Base-by-base conservation (phyloP, 2,329 filamentous ascomycete genomes). In the Exophiala spinifera region DNA sequence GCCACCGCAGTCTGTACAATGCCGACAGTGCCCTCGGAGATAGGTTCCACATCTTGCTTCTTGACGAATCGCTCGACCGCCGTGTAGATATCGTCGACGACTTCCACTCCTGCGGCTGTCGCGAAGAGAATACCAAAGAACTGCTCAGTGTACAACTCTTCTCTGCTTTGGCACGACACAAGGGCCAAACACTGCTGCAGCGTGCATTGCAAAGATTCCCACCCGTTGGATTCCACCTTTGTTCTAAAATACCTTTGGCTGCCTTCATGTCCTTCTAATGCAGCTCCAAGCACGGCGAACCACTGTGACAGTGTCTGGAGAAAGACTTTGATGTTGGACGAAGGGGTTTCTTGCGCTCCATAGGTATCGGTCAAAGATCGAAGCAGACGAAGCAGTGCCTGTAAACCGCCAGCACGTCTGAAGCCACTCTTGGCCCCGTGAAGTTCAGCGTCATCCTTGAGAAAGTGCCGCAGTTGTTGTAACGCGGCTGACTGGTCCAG, bases 181-280 rank as follows among this genome's bases (percentile, higher is more conserved):
- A 57, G 31, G 14, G 46, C 33, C 31, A 55, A 43, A 20, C 57
- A 37, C 19, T 57, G 48, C 36, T 51, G 42, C 46, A 73, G 80
- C 4, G 82, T 82, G 66, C 88, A 82, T 65, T 94, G 86, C 51
- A 96, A 70, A 6, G 84, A 82, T 60, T 84, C 79, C 86, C 90
- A 95, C 3, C 92, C 91, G 53, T 86, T 88, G 19, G 83, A 85
- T 55, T 88, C 82, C 25, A 95, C 83, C 61, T 84, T 80, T 62
- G 84, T 85, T 55, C 84, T 82, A 69, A 97, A 97, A 74, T 92
- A 96, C 63, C 88, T 83, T 65, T 86, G 82, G 72, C 97, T 99
- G 17, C 91, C 92, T 44, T 86, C 79, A 70, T 97, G 91, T 43
- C 84, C 84, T 50, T 84, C 82, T 61, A 99, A 80, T 13, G 85